Evolutionary conservation across 164 flowering plant species (phyloP).

Genomic region (Malania oleifera): DNA sequence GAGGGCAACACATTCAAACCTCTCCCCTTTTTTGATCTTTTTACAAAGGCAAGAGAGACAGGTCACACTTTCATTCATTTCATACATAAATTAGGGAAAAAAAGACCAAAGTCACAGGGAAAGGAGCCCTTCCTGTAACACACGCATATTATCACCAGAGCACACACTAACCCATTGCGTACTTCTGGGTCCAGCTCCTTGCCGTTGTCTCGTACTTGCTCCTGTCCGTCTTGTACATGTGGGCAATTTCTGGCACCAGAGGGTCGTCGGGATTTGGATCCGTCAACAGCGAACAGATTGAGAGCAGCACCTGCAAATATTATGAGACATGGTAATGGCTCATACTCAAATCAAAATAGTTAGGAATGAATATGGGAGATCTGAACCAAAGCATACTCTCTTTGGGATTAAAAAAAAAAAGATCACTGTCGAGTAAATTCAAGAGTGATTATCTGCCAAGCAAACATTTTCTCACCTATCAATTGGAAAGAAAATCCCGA

Average conservation of each 20-base stretch:
- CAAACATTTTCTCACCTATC: too few relatives aligned
- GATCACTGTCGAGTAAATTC: too few relatives aligned
- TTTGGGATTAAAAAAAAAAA: too few relatives aligned
- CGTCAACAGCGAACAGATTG: slow-evolving; percentile 28
- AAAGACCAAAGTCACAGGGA: slow-evolving; percentile 19
- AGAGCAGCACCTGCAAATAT: slow-evolving; percentile 27
- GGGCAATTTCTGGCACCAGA: slow-evolving; percentile 33
- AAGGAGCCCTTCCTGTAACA: slow-evolving; percentile 18
- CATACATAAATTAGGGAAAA: slow-evolving; percentile 18
- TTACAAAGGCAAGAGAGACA: slow-evolving; percentile 10
- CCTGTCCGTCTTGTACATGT: slow-evolving; percentile 33
- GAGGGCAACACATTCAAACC: slow-evolving; percentile 16
- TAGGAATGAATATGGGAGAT: too few relatives aligned
- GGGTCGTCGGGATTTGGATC: slow-evolving; percentile 35
- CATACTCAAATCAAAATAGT: too few relatives aligned
- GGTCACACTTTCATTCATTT: slow-evolving; percentile 12
- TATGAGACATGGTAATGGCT: too few relatives aligned
- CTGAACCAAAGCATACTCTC: too few relatives aligned
- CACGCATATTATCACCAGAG: slow-evolving; percentile 3
- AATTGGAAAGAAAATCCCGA: too few relatives aligned
- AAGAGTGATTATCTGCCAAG: too few relatives aligned
- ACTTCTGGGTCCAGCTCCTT: slow-evolving; percentile 61
- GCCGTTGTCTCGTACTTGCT: slow-evolving; percentile 38
- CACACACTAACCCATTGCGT: slow-evolving; percentile 56
- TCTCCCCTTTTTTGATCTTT: slow-evolving; percentile 17